phyloP scores from a whole-genome alignment of 2,329 filamentous ascomycete species.

The Curvularia eragrostidis region DNA sequence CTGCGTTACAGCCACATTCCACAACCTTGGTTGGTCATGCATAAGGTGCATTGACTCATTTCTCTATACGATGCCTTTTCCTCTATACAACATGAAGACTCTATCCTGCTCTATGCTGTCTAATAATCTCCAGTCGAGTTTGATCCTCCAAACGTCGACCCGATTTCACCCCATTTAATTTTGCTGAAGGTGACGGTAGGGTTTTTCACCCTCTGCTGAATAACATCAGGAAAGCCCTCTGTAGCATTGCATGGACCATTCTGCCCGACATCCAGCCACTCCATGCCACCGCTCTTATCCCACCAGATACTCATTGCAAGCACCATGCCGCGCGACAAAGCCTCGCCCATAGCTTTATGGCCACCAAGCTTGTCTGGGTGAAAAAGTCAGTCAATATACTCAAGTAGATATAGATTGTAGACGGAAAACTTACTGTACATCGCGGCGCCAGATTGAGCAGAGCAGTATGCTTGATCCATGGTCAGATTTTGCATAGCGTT shows the following conservation, averaged over 20 bases:
- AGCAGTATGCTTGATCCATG: slow-evolving; percentile 43
- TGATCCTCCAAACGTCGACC: slow-evolving; percentile 55
- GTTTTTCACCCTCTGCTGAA: slow-evolving; percentile 56
- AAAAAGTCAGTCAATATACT: no score
- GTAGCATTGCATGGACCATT: slow-evolving; percentile 62
- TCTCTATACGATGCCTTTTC: neutral
- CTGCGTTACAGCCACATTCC: neutral
- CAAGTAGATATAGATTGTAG: no score
- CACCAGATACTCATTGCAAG: slow-evolving; percentile 64
- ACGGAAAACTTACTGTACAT: no score
- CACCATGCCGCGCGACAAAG: slow-evolving; percentile 60
- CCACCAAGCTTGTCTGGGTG: slow-evolving; percentile 53
- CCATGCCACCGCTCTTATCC: slow-evolving; percentile 61
- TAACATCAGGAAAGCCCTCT: slow-evolving; percentile 60
- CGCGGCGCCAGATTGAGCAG: slow-evolving; percentile 28
- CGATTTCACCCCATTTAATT: slow-evolving; percentile 66
- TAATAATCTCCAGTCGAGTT: neutral
- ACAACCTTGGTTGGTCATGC: neutral
- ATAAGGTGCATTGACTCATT: neutral
- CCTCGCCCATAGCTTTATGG: slow-evolving; percentile 55
- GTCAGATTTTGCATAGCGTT: slow-evolving; percentile 56
- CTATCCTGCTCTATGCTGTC: neutral
- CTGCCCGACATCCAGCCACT: slow-evolving; percentile 62
- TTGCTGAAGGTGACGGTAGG: slow-evolving; percentile 63
- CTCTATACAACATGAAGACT: neutral